phyloP scores from a whole-genome alignment of 768 basidiomycete genomes.

The Daedaleopsis sinensis region DNA sequence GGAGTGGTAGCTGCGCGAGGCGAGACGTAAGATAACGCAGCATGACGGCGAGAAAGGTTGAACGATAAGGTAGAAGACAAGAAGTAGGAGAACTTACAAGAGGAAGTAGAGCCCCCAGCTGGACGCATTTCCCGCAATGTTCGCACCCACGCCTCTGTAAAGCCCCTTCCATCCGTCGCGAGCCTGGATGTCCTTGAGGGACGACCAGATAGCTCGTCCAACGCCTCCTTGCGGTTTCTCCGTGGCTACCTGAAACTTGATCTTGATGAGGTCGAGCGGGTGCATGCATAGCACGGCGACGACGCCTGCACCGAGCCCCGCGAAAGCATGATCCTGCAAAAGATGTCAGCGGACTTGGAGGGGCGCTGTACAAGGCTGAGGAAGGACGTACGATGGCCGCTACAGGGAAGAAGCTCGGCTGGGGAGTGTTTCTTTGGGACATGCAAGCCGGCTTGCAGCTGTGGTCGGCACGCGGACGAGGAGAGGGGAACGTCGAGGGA shows the following conservation, averaged over 20 bases:
- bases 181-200: conserved; percentile 72
- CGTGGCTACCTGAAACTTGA: conserved; percentile 90
- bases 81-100: conserved; percentile 63
- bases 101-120: conserved; percentile 99
- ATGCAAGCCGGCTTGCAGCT: conserved; percentile 17
- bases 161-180: conserved; percentile 82
- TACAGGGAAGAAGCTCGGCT: conserved; percentile 47
- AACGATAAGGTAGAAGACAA: not conserved
- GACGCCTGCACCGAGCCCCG: conserved; percentile 91
- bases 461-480: not conserved
- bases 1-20: conserved; percentile 78
- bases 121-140: conserved; percentile 92
- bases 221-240: conserved; percentile 58
- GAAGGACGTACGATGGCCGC: conserved; percentile 29
- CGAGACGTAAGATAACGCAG: conserved; percentile 1
- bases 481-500: conserved; percentile 7
- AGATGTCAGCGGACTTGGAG: conserved; percentile 2
- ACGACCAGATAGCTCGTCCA: conserved; percentile 75
- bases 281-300: conserved; percentile 95
- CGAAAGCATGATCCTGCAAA: conserved; percentile 88
- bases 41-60: not conserved
- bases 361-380: not conserved
- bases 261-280: conserved; percentile 93
- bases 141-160: conserved; percentile 88
- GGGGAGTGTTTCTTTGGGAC: conserved; percentile 22